Evolutionary conservation across 2,329 filamentous ascomycete species (phyloP), one percentile per base, ranked within the genome.

Genomic region (Trichoderma cornu-damae): DNA sequence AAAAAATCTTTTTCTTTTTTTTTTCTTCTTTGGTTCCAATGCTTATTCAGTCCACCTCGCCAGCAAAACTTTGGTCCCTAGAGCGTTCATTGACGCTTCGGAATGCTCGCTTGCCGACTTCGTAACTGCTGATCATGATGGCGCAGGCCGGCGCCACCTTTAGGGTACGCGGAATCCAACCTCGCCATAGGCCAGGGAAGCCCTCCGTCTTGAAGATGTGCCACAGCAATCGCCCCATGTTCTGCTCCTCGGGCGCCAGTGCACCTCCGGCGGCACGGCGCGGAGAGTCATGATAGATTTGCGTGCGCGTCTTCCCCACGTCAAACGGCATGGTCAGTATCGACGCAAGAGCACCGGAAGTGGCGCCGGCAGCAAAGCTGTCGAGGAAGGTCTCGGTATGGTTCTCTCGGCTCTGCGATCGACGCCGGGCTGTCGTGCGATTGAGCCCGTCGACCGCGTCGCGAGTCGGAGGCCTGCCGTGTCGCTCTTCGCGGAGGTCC

Each of bases 101-200:
- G 32, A 95, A 95, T 69, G 88, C 86, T 71, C 89, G 87, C 79
- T 99, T 99, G 50, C 94, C 92, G 35, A 97, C 83, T 72, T 99
- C 94, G 71, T 97, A 99, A 69, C 88, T 96, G 69, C 90, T 95
- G 69, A 99, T 97, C 94, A 99, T 99, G 69, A 99, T 97, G 26
- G 94, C 94, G 73, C 94, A 99, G 0, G 93, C 90, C 1, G 94
- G 94, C 1, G 94, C 93, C 4, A 99, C 92, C 71, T 97, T 97
- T 60, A 97, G 77, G 63, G 90, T 96, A 37, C 94, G 81, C 0
- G 94, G 91, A 22, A 90, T 87, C 90, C 92, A 96, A 42, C 94
- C 94, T 65, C 80, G 89, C 82, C 95, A 97, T 4, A 99, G 75
- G 0, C 94, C 94, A 1, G 82, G 70, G 14, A 85, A 70, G 2